Conservation (phyloP, 306 rosid species). For the Alnus rubra region DNA sequence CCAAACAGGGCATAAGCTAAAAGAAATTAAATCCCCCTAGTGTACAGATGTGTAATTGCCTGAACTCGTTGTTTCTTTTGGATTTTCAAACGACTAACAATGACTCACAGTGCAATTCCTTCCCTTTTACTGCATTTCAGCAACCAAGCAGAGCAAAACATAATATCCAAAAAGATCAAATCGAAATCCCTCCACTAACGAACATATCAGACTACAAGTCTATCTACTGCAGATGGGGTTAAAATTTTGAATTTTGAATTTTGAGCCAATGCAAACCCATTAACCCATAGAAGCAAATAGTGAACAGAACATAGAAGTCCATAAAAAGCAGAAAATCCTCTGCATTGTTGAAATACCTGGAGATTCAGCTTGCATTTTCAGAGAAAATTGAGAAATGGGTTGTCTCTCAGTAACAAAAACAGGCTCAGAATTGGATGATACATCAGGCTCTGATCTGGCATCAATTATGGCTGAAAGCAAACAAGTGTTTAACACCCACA, state of each 20-base stretch:
- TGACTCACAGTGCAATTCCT: not conserved
- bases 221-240: conserved; percentile 16
- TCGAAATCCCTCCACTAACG: too few relatives aligned
- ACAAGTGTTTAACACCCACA: conserved; percentile 45
- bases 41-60: not conserved
- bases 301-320: conserved; percentile 4
- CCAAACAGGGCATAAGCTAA: not conserved
- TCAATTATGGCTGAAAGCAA: conserved; percentile 38
- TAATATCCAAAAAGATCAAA: not conserved
- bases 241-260: conserved; percentile 17
- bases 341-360: conserved; percentile 52
- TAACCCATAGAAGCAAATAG: not conserved
- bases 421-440: conserved; percentile 35
- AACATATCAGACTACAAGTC: not conserved
- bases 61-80: not conserved
- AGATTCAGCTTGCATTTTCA: conserved; percentile 65
- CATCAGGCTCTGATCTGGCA: conserved; percentile 34
- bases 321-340: conserved; percentile 1
- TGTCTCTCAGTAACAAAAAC: conserved; percentile 1
- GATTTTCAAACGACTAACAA: not conserved
- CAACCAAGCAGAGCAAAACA: conserved; percentile 13
- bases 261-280: conserved; percentile 22
- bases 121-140: conserved; percentile 10
- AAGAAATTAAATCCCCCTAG: not conserved
- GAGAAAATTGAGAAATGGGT: conserved; percentile 42